A percentile compares a stretch with the other conserved stretches of the same genome.
Conservation (phyloP, 352 stramenopile genomes). For the Globisporangium splendens region DNA sequence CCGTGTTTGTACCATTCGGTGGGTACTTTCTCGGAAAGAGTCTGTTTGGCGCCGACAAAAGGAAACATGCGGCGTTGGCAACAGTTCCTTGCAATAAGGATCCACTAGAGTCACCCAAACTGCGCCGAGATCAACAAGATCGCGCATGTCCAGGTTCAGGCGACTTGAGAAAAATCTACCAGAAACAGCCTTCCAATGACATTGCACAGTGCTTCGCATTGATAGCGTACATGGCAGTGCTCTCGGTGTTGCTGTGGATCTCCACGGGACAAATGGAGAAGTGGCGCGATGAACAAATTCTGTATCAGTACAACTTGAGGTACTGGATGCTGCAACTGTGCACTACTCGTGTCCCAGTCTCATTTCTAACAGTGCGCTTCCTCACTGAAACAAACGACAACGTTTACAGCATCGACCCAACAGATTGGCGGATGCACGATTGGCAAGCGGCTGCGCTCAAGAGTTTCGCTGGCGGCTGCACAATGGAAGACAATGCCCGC, state of each 20-base stretch:
- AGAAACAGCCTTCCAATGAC: neutral
- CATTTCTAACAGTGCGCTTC: neutral
- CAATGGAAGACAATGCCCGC: constrained; percentile 5
- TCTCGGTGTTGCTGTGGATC: constrained; percentile 18
- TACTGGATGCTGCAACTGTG: neutral
- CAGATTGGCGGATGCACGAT: constrained; percentile 55
- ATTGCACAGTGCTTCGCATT: neutral
- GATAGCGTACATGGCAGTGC: constrained; percentile 1
- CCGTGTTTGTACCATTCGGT: constrained; percentile 38
- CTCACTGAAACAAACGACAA: neutral
- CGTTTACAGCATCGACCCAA: constrained; percentile 33
- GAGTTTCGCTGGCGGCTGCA: too few relatives aligned
- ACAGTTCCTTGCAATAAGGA: too few relatives aligned
- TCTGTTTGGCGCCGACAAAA: constrained; percentile 8
- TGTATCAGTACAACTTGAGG: constrained; percentile 28
- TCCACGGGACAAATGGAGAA: constrained; percentile 20
- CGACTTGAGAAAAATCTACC: neutral
- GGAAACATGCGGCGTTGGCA: too few relatives aligned
- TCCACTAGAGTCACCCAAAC: too few relatives aligned
- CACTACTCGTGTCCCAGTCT: too few relatives aligned
- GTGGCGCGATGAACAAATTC: constrained; percentile 34
- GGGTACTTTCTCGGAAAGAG: constrained; percentile 17
- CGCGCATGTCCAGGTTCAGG: too few relatives aligned
- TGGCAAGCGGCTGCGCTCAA: constrained; percentile 12
- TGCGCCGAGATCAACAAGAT: too few relatives aligned